phyloP scores from a whole-genome alignment of 768 basidiomycete genomes.

The Pleurotus cornucopiae region DNA sequence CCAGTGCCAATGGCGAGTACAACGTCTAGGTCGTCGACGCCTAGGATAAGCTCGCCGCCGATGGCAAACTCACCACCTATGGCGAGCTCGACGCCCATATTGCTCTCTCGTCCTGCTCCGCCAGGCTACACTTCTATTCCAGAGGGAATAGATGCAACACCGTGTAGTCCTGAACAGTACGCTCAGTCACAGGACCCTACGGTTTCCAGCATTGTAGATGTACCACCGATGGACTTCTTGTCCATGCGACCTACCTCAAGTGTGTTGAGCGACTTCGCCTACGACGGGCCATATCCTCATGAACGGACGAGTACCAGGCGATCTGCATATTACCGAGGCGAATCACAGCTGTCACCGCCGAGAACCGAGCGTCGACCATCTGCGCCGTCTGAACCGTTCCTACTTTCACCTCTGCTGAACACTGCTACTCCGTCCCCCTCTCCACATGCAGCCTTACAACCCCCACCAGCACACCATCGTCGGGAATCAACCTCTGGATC shows the following conservation, averaged over 20 bases:
- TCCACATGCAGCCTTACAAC: neutral
- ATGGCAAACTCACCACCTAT: neutral
- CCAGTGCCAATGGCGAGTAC: neutral
- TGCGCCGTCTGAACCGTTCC: neutral
- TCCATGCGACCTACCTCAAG: neutral
- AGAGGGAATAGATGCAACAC: neutral
- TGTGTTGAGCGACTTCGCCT: neutral
- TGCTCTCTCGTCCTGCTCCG: neutral
- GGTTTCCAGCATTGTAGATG: constrained; percentile 2
- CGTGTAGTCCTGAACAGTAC: neutral
- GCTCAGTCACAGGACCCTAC: neutral
- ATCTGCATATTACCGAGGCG: constrained; percentile 1
- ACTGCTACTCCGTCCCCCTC: neutral
- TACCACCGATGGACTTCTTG: neutral
- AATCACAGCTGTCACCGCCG: neutral
- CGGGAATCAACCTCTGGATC: neutral
- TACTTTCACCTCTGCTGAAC: neutral
- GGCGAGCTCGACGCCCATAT: neutral
- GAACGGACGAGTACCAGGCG: neutral
- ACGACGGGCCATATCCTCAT: constrained; percentile 1
- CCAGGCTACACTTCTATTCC: constrained; percentile 6
- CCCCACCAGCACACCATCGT: neutral
- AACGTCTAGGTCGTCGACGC: neutral
- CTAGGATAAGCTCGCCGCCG: neutral
- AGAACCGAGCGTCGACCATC: neutral